These are phyloP conservation scores for Phalaenopsis equestris DNA, from an alignment of 106 monocot genomes.

Conservation along the genomic window DNA sequence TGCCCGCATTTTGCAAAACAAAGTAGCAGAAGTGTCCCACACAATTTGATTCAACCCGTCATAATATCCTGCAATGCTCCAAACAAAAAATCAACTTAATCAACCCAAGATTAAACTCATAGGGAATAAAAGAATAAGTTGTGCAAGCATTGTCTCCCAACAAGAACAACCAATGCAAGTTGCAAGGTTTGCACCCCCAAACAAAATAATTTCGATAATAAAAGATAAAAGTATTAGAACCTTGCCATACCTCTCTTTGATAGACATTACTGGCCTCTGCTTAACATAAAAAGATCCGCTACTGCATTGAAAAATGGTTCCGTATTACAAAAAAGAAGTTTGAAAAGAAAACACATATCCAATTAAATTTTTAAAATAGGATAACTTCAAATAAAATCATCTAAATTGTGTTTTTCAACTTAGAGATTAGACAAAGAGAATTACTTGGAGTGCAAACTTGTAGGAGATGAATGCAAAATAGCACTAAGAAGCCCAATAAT, in stretches of 20 bases:
- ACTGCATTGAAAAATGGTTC: constrained; percentile 37
- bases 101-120: neutral
- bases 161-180: neutral
- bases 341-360: neutral
- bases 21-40: neutral
- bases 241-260: constrained; percentile 61
- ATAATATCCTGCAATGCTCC: neutral
- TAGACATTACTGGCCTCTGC: constrained; percentile 24
- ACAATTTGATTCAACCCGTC: neutral
- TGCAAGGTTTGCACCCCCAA: neutral
- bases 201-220: neutral
- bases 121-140: neutral
- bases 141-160: neutral
- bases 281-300: constrained; percentile 26
- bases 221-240: constrained; percentile 6
- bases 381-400: neutral
- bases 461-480: constrained; percentile 85
- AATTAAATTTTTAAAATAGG: neutral
- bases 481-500: constrained; percentile 96
- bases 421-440: neutral
- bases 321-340: neutral
- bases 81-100: neutral
- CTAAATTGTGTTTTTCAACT: neutral
- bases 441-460: constrained; percentile 69
- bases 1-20: neutral